A percentile compares a stretch with the other conserved stretches of the same genome.
phyloP scores from a whole-genome alignment of 768 basidiomycete genomes.

The Pleurotus eryngii region DNA sequence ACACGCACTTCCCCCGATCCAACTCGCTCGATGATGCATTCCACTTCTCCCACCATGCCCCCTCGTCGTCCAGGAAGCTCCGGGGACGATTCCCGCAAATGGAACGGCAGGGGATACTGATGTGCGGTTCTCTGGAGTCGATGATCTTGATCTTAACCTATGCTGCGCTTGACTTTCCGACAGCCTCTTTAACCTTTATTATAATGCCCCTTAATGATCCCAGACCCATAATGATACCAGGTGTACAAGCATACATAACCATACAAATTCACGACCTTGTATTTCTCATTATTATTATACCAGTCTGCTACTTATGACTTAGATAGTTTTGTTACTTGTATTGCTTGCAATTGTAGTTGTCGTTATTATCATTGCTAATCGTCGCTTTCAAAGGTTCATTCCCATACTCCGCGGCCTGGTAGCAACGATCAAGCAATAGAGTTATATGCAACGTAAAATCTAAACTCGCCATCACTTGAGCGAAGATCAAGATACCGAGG shows the following conservation, averaged over 20 bases:
- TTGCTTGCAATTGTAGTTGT: conserved; percentile 15
- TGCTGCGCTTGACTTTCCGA: conserved; percentile 7
- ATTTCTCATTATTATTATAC: conserved; percentile 16
- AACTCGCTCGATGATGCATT: conserved; percentile 28
- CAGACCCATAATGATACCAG: conserved; percentile 2
- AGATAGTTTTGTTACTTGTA: background rate
- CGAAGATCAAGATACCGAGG: conserved; percentile 3
- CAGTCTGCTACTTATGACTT: conserved; percentile 1
- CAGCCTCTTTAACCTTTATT: conserved; percentile 9
- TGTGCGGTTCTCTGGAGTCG: conserved; percentile 18
- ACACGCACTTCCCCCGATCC: conserved; percentile 38
- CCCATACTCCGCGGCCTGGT: conserved; percentile 1
- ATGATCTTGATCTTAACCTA: conserved; percentile 6
- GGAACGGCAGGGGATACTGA: conserved; percentile 45
- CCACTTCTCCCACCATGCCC: conserved; percentile 26
- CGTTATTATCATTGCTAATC: conserved; percentile 1
- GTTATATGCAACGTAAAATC: conserved; percentile 5
- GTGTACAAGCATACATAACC: conserved; percentile 20
- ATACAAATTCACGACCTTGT: conserved; percentile 16
- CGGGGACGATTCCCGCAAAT: conserved; percentile 49
- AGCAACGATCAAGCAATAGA: conserved; percentile 4
- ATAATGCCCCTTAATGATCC: conserved; percentile 8
- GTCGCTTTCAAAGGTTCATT: too few relatives aligned
- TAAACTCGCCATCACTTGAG: conserved; percentile 2
- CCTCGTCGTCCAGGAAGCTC: conserved; percentile 43